Conservation (phyloP, 2,329 filamentous ascomycete species). For the Penicillium crustosum region DNA sequence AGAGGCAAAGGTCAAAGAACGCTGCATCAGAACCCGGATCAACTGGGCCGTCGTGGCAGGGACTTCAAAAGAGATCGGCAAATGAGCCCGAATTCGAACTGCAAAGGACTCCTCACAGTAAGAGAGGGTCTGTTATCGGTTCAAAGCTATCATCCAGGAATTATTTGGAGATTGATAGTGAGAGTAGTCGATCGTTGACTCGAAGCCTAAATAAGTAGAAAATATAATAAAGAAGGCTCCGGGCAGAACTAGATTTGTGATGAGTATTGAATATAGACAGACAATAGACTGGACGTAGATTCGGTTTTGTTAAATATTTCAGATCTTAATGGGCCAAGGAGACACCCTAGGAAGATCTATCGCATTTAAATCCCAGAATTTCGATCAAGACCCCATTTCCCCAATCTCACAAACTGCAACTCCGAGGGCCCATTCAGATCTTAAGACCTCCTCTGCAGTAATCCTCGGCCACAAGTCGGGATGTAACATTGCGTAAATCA, state of each 20-base stretch:
- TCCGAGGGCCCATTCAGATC: slow-evolving; percentile 7
- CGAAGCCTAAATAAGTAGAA: not conserved
- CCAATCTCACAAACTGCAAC: slow-evolving; percentile 7
- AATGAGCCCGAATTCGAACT: slow-evolving; percentile 8
- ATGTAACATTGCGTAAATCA: slow-evolving; percentile 11
- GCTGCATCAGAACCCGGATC: slow-evolving; percentile 4
- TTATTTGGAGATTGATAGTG: slow-evolving; percentile 4
- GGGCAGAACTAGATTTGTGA: no score
- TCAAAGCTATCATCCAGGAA: slow-evolving; percentile 1
- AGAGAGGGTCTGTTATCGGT: slow-evolving; percentile 1
- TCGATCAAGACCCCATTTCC: not conserved
- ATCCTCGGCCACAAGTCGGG: not conserved
- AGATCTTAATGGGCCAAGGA: not conserved
- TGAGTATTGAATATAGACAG: no score
- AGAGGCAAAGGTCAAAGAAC: slow-evolving; percentile 8
- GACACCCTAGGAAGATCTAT: not conserved
- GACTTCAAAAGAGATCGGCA: slow-evolving; percentile 5
- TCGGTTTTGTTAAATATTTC: not conserved
- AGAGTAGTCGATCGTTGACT: slow-evolving; percentile 7
- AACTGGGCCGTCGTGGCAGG: not conserved
- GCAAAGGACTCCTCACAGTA: slow-evolving; percentile 1
- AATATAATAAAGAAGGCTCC: not conserved
- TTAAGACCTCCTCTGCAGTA: slow-evolving; percentile 5
- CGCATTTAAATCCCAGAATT: no score
- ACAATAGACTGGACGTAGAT: not conserved